Conservation (phyloP, 2,329 filamentous ascomycete species). For the Exophiala spinifera region DNA sequence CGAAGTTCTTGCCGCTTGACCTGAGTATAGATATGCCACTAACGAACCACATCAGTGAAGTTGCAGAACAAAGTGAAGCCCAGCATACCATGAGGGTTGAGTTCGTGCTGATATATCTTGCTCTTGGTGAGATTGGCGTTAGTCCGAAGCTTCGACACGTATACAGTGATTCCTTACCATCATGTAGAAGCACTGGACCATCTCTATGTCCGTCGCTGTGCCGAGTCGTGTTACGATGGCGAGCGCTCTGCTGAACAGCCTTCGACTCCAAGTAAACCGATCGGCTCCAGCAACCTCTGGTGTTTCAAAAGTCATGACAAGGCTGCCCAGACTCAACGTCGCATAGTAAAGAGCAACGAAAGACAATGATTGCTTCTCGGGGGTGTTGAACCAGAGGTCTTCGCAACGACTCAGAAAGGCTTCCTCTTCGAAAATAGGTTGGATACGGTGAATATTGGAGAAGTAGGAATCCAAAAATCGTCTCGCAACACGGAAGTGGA, state of each 20-base stretch:
- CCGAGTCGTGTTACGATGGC: constrained; percentile 10
- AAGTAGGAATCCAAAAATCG: constrained; percentile 49
- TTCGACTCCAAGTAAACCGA: constrained; percentile 22
- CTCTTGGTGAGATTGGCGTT: constrained; percentile 47
- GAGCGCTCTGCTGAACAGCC: constrained; percentile 7
- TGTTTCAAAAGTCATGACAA: constrained; percentile 32
- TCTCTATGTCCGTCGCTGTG: constrained; percentile 40
- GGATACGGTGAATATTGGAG: constrained; percentile 48
- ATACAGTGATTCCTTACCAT: constrained; percentile 3
- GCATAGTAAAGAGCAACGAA: constrained; percentile 50
- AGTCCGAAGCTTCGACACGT: background rate
- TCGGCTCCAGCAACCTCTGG: constrained; percentile 9
- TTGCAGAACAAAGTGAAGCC: background rate
- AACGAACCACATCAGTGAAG: no score
- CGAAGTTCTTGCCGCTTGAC: constrained; percentile 47
- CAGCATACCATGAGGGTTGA: constrained; percentile 37
- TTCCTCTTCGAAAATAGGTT: constrained; percentile 49
- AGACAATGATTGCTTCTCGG: constrained; percentile 36
- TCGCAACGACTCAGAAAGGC: constrained; percentile 45
- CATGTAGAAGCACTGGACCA: constrained; percentile 38
- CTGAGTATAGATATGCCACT: constrained; percentile 49
- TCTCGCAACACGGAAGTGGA: constrained; percentile 45
- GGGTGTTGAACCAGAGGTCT: constrained; percentile 41
- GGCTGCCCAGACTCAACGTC: constrained; percentile 46
- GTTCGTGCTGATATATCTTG: constrained; percentile 50